Evolutionary conservation across 2,329 filamentous ascomycete species (phyloP), one percentile per base, ranked within the genome.

Genomic region (Daldinia sp.): DNA sequence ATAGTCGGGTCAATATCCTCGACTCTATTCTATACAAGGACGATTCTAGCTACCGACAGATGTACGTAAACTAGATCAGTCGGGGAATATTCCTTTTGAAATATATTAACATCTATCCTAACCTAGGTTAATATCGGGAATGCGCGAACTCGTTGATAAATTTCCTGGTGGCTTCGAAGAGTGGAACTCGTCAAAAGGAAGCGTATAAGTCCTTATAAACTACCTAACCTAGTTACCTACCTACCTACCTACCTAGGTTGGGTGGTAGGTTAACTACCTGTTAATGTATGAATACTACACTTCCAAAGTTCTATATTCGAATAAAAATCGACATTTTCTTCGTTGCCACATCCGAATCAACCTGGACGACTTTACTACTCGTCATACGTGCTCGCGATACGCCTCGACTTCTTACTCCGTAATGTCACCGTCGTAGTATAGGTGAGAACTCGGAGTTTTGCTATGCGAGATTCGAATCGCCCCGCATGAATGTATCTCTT

Each of bases 11-110:
- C 13, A 68, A 70, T n/a, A 32, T 68, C 15, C 66, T 68, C 21
- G 64, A 69, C 43, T 71, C 68, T n/a, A 68, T 68, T 29, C 32
- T 68, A 30, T 70, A 70, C 37, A 68, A 63, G 51, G 63, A 69
- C 17, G 69, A 71, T 10, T 47, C 37, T 19, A 59, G 51, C 17
- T 70, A 70, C 39, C 63, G 64, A 17, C 34, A 64, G n/a, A 69
- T 66, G 64, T 69, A 61, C 53, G 58, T 48, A 3, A 17, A 3
- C 17, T 23, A 17, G 32, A 4, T 37, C 5, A 5, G 3, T 30
- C 32, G 8, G 8, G 10, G 30, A 21, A 11, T 27, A 19, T 17
- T 9, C 4, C 3, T 23, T 43, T 19, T 6, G 4, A n/a, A 21
- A 9, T 13, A 4, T 50, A 13, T n/a, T 56, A 39, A 63, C 15